These are phyloP conservation scores for Phragmites australis DNA, from an alignment of 176 grass and related monocot genomes.

Conservation along the genomic window DNA sequence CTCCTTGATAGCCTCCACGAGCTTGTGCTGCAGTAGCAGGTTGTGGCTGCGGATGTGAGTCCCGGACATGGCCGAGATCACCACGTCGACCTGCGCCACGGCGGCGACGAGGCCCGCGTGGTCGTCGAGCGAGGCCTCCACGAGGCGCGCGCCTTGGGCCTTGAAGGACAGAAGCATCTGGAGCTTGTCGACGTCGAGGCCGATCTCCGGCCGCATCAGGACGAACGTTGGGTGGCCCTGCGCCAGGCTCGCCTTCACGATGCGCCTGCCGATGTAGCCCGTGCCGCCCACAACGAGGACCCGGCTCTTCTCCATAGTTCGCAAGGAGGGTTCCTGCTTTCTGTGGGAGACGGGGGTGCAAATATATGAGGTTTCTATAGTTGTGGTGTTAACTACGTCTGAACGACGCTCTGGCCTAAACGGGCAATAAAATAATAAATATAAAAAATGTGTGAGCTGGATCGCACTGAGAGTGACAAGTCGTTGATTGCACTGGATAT, in stretches of 20 bases:
- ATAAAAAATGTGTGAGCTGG: too few species aligned
- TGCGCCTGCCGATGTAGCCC: conserved; percentile 39
- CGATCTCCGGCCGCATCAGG: conserved; percentile 53
- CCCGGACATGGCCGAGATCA: conserved; percentile 49
- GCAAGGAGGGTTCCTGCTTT: too few species aligned
- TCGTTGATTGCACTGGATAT: too few species aligned
- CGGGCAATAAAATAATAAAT: too few species aligned
- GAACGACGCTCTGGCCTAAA: too few species aligned
- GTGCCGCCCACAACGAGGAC: conserved; percentile 50
- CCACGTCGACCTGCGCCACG: conserved; percentile 58
- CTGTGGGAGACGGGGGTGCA: too few species aligned
- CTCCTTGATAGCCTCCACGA: conserved; percentile 60
- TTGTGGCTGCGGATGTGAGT: not conserved
- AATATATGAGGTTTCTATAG: too few species aligned
- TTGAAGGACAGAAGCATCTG: conserved; percentile 56
- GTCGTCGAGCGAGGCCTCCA: conserved; percentile 50
- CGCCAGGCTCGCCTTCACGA: conserved; percentile 49
- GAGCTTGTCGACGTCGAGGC: conserved; percentile 35
- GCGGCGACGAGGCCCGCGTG: conserved; percentile 46
- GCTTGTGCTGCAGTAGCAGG: conserved; percentile 45
- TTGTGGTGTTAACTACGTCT: too few species aligned
- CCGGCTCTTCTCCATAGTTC: not conserved
- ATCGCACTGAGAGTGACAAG: too few species aligned
- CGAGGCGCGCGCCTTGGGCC: conserved; percentile 46
- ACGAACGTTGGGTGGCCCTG: conserved; percentile 50